Evolutionary conservation across 2,329 filamentous ascomycete species (phyloP).

Genomic region (Coleophoma eucalyptorum): DNA sequence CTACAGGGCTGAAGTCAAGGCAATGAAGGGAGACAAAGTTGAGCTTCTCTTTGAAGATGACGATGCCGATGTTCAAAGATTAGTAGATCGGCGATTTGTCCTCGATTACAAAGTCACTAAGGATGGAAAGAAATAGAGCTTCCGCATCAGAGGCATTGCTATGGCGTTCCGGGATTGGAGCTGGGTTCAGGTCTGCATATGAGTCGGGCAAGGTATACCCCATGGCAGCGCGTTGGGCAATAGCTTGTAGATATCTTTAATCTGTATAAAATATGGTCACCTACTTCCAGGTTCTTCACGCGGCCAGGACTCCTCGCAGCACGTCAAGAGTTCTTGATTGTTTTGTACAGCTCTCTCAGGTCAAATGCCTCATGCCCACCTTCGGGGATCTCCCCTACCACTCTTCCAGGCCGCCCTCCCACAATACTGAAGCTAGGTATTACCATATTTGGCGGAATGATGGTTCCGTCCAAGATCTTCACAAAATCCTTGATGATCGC

Average conservation of each 20-base stretch:
- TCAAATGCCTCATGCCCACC: conserved; percentile 64
- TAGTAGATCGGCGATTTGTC: conserved; percentile 73
- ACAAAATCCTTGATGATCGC: conserved; percentile 93
- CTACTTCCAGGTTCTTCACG: no score
- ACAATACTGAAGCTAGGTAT: conserved; percentile 90
- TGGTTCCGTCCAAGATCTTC: conserved; percentile 76
- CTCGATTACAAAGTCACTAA: conserved; percentile 53
- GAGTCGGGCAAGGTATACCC: neutral
- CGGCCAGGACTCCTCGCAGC: no score
- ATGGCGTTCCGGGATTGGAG: neutral
- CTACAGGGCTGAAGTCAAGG: conserved; percentile 79
- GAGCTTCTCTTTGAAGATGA: conserved; percentile 77
- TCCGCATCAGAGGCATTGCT: neutral
- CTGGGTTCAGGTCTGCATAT: neutral
- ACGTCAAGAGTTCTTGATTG: conserved; percentile 46
- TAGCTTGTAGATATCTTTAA: no score
- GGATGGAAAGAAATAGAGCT: neutral
- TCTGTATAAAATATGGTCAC: no score
- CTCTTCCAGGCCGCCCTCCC: conserved; percentile 74
- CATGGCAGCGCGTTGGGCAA: neutral
- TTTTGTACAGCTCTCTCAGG: conserved; percentile 60
- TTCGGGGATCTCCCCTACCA: conserved; percentile 78
- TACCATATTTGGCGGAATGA: conserved; percentile 85
- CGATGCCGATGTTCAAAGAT: conserved; percentile 68
- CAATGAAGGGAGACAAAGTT: conserved; percentile 54